Conservation (phyloP, 2,329 filamentous ascomycete species). For the Ceratocystis lukuohia region DNA sequence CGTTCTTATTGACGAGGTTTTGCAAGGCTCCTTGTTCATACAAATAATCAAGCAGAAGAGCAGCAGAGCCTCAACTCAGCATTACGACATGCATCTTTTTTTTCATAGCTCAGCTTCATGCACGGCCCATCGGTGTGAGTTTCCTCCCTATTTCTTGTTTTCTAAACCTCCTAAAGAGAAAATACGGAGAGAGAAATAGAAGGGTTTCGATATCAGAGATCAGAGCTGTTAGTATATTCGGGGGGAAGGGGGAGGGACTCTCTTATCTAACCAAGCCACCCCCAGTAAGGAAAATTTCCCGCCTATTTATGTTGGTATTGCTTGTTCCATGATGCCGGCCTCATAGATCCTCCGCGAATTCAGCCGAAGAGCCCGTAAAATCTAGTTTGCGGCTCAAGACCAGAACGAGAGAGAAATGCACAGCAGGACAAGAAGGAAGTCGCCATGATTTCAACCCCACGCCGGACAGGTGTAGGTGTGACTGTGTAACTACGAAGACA, state of each 20-base stretch:
- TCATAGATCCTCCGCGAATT: neutral
- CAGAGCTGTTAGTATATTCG: no score
- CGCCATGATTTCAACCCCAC: no score
- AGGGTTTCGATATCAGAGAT: no score
- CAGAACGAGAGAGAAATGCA: neutral
- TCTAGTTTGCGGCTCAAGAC: neutral
- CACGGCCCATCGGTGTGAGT: no score
- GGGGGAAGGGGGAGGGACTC: neutral
- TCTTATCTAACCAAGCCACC: neutral
- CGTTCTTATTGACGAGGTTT: constrained; percentile 1
- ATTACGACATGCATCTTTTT: no score
- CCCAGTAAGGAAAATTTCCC: neutral
- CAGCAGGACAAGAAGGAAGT: neutral
- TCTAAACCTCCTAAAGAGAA: no score
- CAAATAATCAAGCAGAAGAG: neutral
- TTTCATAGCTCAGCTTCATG: no score
- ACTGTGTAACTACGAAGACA: no score
- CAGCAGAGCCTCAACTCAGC: neutral
- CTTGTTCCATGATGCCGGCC: neutral
- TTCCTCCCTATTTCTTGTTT: no score
- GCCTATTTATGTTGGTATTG: neutral
- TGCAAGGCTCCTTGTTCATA: neutral
- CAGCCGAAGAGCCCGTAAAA: neutral
- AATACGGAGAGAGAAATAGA: no score
- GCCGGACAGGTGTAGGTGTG: no score